A percentile compares a stretch with the other conserved stretches of the same genome.
These are phyloP conservation scores for Kodamaea neixiangensis DNA, from an alignment of 805 yeast genomes.

Conservation along the genomic window DNA sequence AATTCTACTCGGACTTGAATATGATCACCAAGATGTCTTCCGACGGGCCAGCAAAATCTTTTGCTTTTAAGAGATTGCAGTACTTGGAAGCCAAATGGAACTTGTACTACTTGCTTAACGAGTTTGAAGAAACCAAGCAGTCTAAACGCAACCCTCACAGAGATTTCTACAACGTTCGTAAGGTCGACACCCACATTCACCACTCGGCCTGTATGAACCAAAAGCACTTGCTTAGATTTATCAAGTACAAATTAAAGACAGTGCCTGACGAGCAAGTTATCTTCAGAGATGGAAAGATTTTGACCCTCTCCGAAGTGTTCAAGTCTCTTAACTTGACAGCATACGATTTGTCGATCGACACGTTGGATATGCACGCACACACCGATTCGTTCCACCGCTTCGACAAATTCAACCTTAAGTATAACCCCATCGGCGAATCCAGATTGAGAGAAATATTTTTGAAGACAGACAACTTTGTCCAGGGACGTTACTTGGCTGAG, in stretches of 20 bases:
- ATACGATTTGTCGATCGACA: constrained; percentile 92
- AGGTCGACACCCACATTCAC: constrained; percentile 98
- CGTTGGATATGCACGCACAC: constrained; percentile 99
- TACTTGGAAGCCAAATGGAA: constrained; percentile 97
- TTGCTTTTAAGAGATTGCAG: constrained; percentile 91
- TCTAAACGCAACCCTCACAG: constrained; percentile 94
- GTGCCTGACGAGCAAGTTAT: constrained; percentile 87
- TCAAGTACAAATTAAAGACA: constrained; percentile 90
- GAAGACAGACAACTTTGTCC: constrained; percentile 90
- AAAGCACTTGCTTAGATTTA: constrained; percentile 90
- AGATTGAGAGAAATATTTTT: constrained; percentile 93
- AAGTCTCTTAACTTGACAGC: constrained; percentile 89
- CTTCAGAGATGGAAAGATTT: constrained; percentile 84
- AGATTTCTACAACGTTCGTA: constrained; percentile 94
- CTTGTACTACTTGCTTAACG: constrained; percentile 81
- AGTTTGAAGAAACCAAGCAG: constrained; percentile 87
- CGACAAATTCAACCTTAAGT: constrained; percentile 94
- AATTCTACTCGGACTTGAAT: constrained; percentile 83
- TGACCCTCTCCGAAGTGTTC: constrained; percentile 88
- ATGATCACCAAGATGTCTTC: constrained; percentile 72
- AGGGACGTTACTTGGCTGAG: constrained; percentile 90
- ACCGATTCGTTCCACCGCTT: constrained; percentile 97
- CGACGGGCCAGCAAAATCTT: constrained; percentile 95
- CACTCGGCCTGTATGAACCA: constrained; percentile 99
- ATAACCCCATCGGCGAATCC: constrained; percentile 98